These are phyloP conservation scores for Aspergillus coremiiformis DNA, from an alignment of 495 filamentous ascomycete species.

Conservation along the genomic window DNA sequence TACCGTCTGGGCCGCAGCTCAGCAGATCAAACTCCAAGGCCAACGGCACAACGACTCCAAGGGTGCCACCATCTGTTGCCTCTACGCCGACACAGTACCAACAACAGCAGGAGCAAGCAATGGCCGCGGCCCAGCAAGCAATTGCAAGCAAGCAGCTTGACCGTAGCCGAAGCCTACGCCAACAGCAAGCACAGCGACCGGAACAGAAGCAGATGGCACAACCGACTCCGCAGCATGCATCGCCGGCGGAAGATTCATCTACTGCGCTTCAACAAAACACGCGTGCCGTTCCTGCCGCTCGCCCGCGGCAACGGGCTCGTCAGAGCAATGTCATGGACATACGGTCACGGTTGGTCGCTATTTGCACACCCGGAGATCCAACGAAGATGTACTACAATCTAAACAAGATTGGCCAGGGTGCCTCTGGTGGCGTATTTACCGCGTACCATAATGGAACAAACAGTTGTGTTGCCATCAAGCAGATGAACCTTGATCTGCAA, in stretches of 20 bases:
- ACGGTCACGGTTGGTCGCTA: constrained; percentile 69
- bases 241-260: constrained; percentile 20
- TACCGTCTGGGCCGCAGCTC: constrained; percentile 43
- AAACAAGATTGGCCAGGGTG: constrained; percentile 95
- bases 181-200: constrained; percentile 29
- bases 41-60: constrained; percentile 32
- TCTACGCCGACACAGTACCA: constrained; percentile 57
- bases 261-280: constrained; percentile 45
- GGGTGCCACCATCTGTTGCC: constrained; percentile 24
- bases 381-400: constrained; percentile 78
- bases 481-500: constrained; percentile 98
- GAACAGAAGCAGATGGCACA: constrained; percentile 25
- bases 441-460: constrained; percentile 80
- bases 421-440: constrained; percentile 91
- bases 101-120: constrained; percentile 75
- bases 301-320: constrained; percentile 68
- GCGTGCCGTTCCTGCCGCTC: constrained; percentile 51
- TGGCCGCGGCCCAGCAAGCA: constrained; percentile 68
- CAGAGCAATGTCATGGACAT: constrained; percentile 76
- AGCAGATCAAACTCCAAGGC: constrained; percentile 35
- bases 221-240: constrained; percentile 15
- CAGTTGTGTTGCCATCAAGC: constrained; percentile 92
- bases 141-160: constrained; percentile 47
- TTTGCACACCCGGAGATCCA: constrained; percentile 85
- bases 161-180: constrained; percentile 62